phyloP scores from a whole-genome alignment of 75 land plant species.

The Pinus taeda region DNA sequence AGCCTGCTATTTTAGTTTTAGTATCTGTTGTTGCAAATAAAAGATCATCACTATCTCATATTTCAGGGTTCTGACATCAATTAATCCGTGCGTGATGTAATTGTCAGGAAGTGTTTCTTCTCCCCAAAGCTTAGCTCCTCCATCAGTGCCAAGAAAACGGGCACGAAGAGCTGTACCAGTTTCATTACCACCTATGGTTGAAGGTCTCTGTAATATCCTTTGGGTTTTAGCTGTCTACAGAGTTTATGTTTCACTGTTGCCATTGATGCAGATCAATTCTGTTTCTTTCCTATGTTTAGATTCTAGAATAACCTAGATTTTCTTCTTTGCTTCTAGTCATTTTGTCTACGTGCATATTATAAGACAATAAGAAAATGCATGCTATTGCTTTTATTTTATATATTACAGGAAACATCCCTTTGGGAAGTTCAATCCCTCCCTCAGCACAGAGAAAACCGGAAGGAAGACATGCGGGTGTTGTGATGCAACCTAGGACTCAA shows the following conservation, averaged over 20 bases:
- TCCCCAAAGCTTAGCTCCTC: background rate
- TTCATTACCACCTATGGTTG: background rate
- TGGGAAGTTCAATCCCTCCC: background rate
- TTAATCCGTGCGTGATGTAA: background rate
- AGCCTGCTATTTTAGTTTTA: no score
- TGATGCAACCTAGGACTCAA: constrained; percentile 1
- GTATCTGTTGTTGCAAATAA: no score
- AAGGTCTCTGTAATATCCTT: background rate
- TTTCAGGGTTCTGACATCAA: background rate
- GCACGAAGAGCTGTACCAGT: background rate
- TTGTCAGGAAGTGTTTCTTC: background rate
- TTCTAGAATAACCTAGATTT: background rate
- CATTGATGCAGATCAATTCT: background rate
- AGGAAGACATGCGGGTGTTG: background rate
- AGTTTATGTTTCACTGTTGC: background rate
- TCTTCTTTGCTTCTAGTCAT: background rate
- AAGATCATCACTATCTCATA: background rate
- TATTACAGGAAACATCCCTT: background rate
- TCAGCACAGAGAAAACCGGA: background rate
- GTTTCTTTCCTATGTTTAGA: background rate
- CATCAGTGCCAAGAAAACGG: background rate
- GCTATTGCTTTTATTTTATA: constrained; percentile 1
- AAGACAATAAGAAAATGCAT: background rate
- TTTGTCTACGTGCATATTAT: background rate
- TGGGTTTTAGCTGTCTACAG: background rate